These are phyloP conservation scores for Wakefieldia striispora DNA, from an alignment of 768 basidiomycete species.

Conservation along the genomic window DNA sequence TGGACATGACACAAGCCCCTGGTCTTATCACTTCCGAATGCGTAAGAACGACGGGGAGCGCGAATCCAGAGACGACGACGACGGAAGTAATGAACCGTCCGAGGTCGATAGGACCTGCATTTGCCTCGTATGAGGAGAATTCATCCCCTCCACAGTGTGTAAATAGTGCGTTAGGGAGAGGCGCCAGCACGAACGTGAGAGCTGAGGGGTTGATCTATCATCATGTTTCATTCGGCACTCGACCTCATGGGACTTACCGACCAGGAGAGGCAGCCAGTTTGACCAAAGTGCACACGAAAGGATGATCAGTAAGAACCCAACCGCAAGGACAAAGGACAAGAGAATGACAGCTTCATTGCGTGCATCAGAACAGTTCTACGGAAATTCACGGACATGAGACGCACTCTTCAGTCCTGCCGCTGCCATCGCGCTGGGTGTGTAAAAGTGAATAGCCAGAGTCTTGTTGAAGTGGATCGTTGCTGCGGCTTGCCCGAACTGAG, in stretches of 20 bases:
- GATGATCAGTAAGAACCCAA: slow-evolving; percentile 98
- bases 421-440: slow-evolving; percentile 41
- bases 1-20: slow-evolving; percentile 90
- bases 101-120: slow-evolving; percentile 74
- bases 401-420: slow-evolving; percentile 70
- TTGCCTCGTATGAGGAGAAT: slow-evolving; percentile 73
- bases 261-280: slow-evolving; percentile 96
- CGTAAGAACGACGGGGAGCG: slow-evolving; percentile 86
- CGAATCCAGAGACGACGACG: slow-evolving; percentile 91
- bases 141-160: slow-evolving; percentile 92
- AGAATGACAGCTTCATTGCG: slow-evolving; percentile 83
- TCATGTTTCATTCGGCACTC: neutral
- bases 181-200: slow-evolving; percentile 91
- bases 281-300: slow-evolving; percentile 93
- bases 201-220: slow-evolving; percentile 45
- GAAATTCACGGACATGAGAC: slow-evolving; percentile 13
- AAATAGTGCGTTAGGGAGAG: slow-evolving; percentile 92
- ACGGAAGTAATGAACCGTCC: slow-evolving; percentile 92
- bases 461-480: neutral
- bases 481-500: slow-evolving; percentile 1
- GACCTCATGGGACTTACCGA: slow-evolving; percentile 60
- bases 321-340: slow-evolving; percentile 93
- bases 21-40: slow-evolving; percentile 86
- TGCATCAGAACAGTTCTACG: slow-evolving; percentile 1
- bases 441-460: neutral